These are phyloP conservation scores for Cordyceps fumosorosea DNA, from an alignment of 2,329 filamentous ascomycete species.

Conservation along the genomic window DNA sequence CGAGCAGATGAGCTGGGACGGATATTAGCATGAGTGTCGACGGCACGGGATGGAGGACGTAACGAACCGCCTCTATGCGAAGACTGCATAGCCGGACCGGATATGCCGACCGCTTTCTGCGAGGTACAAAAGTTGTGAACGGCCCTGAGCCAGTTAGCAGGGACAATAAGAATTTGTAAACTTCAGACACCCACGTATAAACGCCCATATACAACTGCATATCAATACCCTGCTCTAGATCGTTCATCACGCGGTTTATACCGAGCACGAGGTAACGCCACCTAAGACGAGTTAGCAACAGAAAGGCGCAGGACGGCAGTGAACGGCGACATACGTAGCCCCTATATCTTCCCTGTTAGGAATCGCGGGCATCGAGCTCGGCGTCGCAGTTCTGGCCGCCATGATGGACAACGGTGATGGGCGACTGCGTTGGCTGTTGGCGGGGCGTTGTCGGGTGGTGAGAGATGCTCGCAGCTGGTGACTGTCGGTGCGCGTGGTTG, in stretches of 20 bases:
- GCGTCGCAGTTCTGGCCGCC: conserved; percentile 27
- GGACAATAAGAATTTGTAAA: neutral
- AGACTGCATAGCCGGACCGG: conserved; percentile 32
- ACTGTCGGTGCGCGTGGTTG: neutral
- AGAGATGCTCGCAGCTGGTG: neutral
- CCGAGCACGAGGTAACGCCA: conserved; percentile 87
- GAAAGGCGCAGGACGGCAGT: conserved; percentile 14
- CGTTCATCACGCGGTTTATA: conserved; percentile 88
- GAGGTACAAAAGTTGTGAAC: conserved; percentile 99
- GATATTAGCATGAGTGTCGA: neutral
- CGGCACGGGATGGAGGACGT: neutral
- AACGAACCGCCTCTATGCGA: conserved; percentile 54
- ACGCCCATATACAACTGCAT: conserved; percentile 97
- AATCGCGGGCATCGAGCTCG: conserved; percentile 46
- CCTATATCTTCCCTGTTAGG: conserved; percentile 56
- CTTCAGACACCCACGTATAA: conserved; percentile 60
- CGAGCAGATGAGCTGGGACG: conserved; percentile 73
- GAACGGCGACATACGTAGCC: conserved; percentile 35
- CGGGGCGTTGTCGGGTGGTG: conserved; percentile 7
- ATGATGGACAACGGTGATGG: conserved; percentile 19
- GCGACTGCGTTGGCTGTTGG: neutral
- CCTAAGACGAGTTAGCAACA: conserved; percentile 39
- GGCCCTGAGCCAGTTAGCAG: conserved; percentile 50
- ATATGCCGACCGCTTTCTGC: conserved; percentile 76
- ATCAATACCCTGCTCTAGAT: conserved; percentile 86